These are phyloP conservation scores for Globisporangium spiculum DNA, from an alignment of 352 stramenopile genomes.

Conservation along the genomic window DNA sequence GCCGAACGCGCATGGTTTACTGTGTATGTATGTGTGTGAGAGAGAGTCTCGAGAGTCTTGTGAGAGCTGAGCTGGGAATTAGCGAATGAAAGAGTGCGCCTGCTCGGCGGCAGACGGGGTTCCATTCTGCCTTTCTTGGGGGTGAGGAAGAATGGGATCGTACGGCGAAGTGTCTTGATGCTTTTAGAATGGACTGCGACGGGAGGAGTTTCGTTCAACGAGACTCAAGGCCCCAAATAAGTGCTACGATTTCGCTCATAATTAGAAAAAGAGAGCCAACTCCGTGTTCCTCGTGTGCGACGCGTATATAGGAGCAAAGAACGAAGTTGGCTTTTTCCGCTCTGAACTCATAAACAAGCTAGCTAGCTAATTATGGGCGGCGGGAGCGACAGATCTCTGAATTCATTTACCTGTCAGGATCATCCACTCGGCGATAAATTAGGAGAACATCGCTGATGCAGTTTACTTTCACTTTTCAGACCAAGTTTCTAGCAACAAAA, in stretches of 20 bases:
- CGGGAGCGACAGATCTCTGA: not conserved
- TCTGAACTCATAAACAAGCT: not conserved
- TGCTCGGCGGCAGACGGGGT: not conserved
- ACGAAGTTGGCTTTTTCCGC: not conserved
- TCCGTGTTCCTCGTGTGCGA: no score
- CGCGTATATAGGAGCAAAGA: no score
- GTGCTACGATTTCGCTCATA: not conserved
- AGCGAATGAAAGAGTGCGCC: not conserved
- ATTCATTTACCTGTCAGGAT: not conserved
- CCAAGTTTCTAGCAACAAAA: not conserved
- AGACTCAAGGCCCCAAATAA: not conserved
- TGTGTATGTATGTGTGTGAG: not conserved
- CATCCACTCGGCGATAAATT: not conserved
- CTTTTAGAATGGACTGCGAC: not conserved
- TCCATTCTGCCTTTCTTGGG: not conserved
- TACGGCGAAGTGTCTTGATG: not conserved
- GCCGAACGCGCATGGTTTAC: constrained; percentile 6
- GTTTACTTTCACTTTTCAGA: not conserved
- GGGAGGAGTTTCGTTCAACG: not conserved
- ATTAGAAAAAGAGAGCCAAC: not conserved
- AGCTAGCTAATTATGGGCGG: not conserved
- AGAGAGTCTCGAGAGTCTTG: not conserved
- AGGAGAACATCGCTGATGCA: not conserved
- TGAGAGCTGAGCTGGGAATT: not conserved
- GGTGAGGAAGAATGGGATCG: not conserved